Percentiles rank a stretch among this genome's conserved stretches.
phyloP scores from a whole-genome alignment of 805 yeast genomes.

The Hanseniaspora valbyensis region DNA sequence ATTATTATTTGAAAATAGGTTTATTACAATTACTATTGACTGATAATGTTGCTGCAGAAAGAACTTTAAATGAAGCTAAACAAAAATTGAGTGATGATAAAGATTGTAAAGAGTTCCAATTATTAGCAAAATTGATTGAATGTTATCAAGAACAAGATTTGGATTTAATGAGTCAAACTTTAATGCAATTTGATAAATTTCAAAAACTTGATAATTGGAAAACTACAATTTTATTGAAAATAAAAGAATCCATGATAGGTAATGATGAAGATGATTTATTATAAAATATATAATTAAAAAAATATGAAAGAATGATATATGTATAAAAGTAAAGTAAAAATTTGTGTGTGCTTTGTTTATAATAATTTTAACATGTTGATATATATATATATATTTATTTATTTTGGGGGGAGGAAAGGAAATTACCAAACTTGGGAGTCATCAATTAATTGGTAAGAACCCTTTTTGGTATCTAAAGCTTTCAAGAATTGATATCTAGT shows the following conservation, averaged over 20 bases:
- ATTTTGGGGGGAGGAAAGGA: too few relatives aligned
- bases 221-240: conserved; percentile 68
- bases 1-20: conserved; percentile 73
- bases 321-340: not conserved
- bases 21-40: conserved; percentile 74
- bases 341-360: too few relatives aligned
- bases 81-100: conserved; percentile 44
- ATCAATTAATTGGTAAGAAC: conserved; percentile 38
- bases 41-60: conserved; percentile 77
- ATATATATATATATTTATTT: too few relatives aligned
- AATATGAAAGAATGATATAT: not conserved
- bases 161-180: conserved; percentile 59
- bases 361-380: too few relatives aligned
- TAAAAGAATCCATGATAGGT: conserved; percentile 60
- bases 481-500: conserved; percentile 36
- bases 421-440: conserved; percentile 48
- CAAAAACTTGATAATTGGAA: conserved; percentile 83
- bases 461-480: conserved; percentile 16
- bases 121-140: conserved; percentile 54
- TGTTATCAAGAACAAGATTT: conserved; percentile 73
- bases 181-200: conserved; percentile 78
- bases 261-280: conserved; percentile 53
- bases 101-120: conserved; percentile 62
- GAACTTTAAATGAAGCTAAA: conserved; percentile 48
- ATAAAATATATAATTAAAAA: not conserved